These are phyloP conservation scores for Tardiomyces digboiensis DNA, from an alignment of 1,139 yeast species.

Conservation along the genomic window DNA sequence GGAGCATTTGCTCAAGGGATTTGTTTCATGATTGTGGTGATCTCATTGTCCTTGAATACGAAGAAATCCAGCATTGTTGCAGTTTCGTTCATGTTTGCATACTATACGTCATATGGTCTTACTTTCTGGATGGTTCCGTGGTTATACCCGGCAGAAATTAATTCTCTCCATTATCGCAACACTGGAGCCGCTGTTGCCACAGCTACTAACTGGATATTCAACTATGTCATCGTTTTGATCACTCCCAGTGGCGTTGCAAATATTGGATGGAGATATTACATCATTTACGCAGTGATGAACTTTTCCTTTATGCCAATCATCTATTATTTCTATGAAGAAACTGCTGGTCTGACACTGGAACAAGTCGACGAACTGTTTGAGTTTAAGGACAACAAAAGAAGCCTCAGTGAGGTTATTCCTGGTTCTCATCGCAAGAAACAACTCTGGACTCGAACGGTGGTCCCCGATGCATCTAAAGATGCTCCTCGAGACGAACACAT, in stretches of 20 bases:
- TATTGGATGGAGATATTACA: constrained; percentile 4
- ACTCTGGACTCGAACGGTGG: neutral
- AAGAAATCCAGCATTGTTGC: constrained; percentile 9
- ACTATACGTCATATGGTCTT: constrained; percentile 9
- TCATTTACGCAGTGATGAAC: constrained; percentile 12
- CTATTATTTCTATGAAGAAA: constrained; percentile 50
- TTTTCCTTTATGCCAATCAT: constrained; percentile 37
- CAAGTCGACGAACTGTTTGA: constrained; percentile 42
- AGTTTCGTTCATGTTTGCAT: constrained; percentile 35
- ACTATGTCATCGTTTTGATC: constrained; percentile 21
- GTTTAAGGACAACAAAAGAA: neutral
- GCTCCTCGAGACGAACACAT: neutral
- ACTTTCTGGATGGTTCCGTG: constrained; percentile 31
- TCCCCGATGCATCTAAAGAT: neutral
- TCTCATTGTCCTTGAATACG: constrained; percentile 9
- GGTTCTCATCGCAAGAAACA: neutral
- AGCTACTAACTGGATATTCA: constrained; percentile 39
- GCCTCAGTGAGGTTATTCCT: neutral
- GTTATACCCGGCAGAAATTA: constrained; percentile 44
- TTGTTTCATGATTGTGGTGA: constrained; percentile 39
- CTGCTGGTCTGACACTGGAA: constrained; percentile 43
- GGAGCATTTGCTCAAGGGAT: constrained; percentile 39
- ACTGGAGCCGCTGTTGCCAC: constrained; percentile 44
- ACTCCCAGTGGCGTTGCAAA: constrained; percentile 8
- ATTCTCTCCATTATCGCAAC: constrained; percentile 38